phyloP scores from a whole-genome alignment of 768 basidiomycete species.

The Tephrocybe rancida region DNA sequence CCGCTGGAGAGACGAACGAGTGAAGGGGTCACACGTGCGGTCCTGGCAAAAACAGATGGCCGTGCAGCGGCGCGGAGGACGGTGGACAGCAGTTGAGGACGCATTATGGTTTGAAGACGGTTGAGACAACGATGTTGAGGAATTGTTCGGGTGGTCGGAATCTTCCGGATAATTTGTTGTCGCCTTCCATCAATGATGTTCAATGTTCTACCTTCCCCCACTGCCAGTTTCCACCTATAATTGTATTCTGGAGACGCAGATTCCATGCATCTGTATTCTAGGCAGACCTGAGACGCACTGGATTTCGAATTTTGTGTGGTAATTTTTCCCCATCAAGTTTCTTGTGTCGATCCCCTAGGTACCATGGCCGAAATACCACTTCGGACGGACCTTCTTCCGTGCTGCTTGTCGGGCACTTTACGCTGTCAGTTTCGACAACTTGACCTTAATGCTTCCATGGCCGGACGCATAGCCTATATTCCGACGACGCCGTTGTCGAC shows the following conservation, averaged over 20 bases:
- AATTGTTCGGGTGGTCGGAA: constrained; percentile 32
- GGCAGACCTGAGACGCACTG: too few species aligned
- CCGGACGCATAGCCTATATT: neutral
- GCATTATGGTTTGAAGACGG: constrained; percentile 41
- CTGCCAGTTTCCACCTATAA: too few species aligned
- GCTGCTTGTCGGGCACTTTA: neutral
- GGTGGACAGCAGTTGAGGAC: constrained; percentile 59
- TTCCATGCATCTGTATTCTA: too few species aligned
- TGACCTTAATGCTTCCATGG: constrained; percentile 2
- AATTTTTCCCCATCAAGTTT: neutral
- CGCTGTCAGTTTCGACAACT: neutral
- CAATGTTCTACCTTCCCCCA: neutral
- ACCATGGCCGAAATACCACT: neutral
- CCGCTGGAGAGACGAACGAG: constrained; percentile 52
- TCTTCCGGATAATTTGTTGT: constrained; percentile 22
- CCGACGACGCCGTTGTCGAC: neutral
- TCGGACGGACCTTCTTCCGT: too few species aligned
- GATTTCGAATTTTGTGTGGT: too few species aligned
- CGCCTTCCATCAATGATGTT: neutral
- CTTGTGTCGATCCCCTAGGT: neutral
- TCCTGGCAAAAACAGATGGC: constrained; percentile 39
- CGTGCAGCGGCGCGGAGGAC: constrained; percentile 63
- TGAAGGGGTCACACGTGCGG: constrained; percentile 40
- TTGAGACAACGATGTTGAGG: constrained; percentile 25
- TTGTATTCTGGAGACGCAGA: too few species aligned